These are phyloP conservation scores for Zygoascus ofunaensis DNA, from an alignment of 805 yeast species.

Conservation along the genomic window DNA sequence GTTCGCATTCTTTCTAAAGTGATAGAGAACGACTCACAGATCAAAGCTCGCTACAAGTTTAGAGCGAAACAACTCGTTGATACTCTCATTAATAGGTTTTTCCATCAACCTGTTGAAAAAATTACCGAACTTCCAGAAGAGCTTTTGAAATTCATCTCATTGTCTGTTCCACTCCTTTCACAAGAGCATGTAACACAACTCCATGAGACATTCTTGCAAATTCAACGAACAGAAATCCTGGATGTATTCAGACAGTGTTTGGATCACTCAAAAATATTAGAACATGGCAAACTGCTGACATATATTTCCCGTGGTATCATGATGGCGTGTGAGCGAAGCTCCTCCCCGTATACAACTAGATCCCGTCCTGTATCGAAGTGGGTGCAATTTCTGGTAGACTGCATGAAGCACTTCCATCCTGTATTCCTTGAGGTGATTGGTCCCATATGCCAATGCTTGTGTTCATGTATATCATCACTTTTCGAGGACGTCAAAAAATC, in stretches of 20 bases:
- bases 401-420: conserved; percentile 42
- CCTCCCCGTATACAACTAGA: background rate
- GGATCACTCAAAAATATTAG: background rate
- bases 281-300: background rate
- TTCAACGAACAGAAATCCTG: background rate
- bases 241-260: background rate
- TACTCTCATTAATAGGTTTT: background rate
- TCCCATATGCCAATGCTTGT: conserved; percentile 44
- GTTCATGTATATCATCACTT: conserved; percentile 31
- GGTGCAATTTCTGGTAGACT: conserved; percentile 42
- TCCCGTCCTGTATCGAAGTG: conserved; percentile 22
- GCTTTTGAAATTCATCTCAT: background rate
- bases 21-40: conserved; percentile 38
- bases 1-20: conserved; percentile 45
- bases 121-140: background rate
- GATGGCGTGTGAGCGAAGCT: background rate
- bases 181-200: background rate
- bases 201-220: background rate
- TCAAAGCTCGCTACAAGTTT: conserved; percentile 31
- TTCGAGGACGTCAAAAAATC: conserved; percentile 26
- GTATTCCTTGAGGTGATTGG: conserved; percentile 48
- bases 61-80: background rate
- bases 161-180: background rate
- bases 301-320: background rate
- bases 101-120: background rate